These are phyloP conservation scores for Elongisporangium undulatum DNA, from an alignment of 352 stramenopile species.

Conservation along the genomic window DNA sequence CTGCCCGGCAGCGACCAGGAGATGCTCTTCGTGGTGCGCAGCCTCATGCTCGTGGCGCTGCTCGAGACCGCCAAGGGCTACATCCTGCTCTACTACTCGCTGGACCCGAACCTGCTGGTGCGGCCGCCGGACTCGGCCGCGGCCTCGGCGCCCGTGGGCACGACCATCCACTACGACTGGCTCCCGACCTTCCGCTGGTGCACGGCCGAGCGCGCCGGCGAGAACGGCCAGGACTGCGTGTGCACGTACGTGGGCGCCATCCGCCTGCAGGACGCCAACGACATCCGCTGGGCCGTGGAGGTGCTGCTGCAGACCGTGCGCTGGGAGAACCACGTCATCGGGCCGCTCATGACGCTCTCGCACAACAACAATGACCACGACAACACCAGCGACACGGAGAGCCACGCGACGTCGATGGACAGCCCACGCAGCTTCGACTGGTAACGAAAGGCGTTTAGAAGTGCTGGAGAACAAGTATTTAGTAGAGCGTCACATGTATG, in stretches of 20 bases:
- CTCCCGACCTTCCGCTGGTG: slow-evolving; percentile 69
- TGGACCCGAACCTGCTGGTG: slow-evolving; percentile 54
- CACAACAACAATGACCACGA: background rate
- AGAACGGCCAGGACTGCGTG: slow-evolving; percentile 29
- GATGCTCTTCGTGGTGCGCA: slow-evolving; percentile 52
- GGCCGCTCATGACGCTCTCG: slow-evolving; percentile 14
- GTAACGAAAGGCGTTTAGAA: too few relatives aligned
- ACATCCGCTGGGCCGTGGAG: slow-evolving; percentile 54
- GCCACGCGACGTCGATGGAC: background rate
- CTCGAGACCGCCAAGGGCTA: slow-evolving; percentile 47
- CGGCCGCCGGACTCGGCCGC: slow-evolving; percentile 30
- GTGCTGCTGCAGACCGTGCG: slow-evolving; percentile 60
- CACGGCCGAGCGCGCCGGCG: slow-evolving; percentile 39
- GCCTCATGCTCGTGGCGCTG: slow-evolving; percentile 48
- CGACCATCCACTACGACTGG: slow-evolving; percentile 47
- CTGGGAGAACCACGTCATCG: slow-evolving; percentile 59
- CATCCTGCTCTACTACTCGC: slow-evolving; percentile 67
- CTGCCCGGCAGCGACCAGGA: slow-evolving; percentile 23
- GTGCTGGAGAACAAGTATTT: too few relatives aligned
- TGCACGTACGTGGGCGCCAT: slow-evolving; percentile 51
- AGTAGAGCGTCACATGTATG: too few relatives aligned
- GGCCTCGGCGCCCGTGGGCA: slow-evolving; percentile 42
- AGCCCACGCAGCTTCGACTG: background rate
- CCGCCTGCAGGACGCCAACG: slow-evolving; percentile 16
- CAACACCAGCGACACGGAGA: background rate